Conservation (phyloP, 2,329 filamentous ascomycete genomes). For the Cryphonectria japonica region DNA sequence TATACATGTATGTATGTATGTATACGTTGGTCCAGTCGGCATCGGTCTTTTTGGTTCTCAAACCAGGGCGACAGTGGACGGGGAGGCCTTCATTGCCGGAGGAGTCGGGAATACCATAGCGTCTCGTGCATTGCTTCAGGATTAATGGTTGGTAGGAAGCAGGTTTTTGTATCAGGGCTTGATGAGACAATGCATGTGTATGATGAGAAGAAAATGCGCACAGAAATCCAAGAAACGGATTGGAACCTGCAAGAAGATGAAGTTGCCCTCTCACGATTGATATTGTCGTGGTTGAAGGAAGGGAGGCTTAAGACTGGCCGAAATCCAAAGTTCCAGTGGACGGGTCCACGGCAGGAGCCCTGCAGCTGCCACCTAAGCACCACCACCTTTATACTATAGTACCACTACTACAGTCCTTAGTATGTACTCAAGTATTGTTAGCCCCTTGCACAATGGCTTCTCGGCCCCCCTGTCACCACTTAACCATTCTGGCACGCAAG, state of each 20-base stretch:
- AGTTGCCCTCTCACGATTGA: not conserved
- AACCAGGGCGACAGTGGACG: not conserved
- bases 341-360: not conserved
- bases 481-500: slow-evolving; percentile 2
- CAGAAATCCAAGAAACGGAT: not conserved
- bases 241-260: not conserved
- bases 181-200: slow-evolving; percentile 17
- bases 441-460: slow-evolving; percentile 3
- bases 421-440: not conserved
- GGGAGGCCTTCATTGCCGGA: not conserved
- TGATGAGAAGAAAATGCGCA: slow-evolving; percentile 3
- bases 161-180: slow-evolving; percentile 15
- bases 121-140: slow-evolving; percentile 24
- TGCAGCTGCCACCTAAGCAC: not conserved
- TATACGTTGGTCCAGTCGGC: not conserved
- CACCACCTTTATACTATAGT: not conserved
- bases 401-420: not conserved
- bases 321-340: not conserved
- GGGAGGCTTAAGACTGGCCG: not conserved
- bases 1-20: not conserved
- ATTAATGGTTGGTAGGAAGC: slow-evolving; percentile 4
- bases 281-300: not conserved
- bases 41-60: not conserved
- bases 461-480: not conserved
- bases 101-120: slow-evolving; percentile 22